These are phyloP conservation scores for Boletus pseudo-olivaceus DNA, from an alignment of 768 basidiomycete species.

Conservation along the genomic window DNA sequence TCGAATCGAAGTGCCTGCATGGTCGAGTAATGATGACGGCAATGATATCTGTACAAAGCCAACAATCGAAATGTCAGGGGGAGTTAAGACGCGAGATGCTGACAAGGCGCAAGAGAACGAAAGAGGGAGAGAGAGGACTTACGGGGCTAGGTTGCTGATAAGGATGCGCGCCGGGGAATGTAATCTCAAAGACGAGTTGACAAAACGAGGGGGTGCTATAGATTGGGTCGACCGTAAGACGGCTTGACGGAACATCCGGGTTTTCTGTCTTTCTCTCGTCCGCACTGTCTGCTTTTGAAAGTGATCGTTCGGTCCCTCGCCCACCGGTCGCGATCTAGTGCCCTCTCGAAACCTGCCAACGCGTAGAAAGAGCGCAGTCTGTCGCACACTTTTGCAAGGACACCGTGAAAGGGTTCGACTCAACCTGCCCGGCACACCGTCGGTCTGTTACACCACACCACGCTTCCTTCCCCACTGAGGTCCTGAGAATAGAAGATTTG, in stretches of 20 bases:
- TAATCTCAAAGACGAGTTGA: not conserved
- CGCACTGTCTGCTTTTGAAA: conserved; percentile 10
- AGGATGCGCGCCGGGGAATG: not conserved
- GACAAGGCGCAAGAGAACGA: not conserved
- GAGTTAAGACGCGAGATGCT: not conserved
- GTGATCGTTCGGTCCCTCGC: not conserved
- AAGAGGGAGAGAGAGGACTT: not conserved
- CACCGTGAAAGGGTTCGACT: not conserved
- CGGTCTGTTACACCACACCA: not conserved
- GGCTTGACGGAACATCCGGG: conserved; percentile 12
- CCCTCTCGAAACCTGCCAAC: not conserved
- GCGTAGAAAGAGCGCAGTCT: not conserved
- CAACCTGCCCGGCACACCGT: not conserved
- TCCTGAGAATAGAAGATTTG: not conserved
- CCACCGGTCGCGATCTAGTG: not conserved
- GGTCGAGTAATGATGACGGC: not conserved
- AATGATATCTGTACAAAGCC: not conserved
- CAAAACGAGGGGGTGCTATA: not conserved
- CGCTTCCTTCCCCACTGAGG: not conserved
- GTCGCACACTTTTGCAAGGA: not conserved
- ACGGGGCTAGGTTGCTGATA: conserved; percentile 3
- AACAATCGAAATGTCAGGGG: not conserved
- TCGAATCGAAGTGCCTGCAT: conserved; percentile 35
- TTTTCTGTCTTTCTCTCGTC: not conserved
- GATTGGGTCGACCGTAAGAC: not conserved